Evolutionary conservation across 1,284 basidiomycete species (phyloP).

Genomic region (Irpex sp.): DNA sequence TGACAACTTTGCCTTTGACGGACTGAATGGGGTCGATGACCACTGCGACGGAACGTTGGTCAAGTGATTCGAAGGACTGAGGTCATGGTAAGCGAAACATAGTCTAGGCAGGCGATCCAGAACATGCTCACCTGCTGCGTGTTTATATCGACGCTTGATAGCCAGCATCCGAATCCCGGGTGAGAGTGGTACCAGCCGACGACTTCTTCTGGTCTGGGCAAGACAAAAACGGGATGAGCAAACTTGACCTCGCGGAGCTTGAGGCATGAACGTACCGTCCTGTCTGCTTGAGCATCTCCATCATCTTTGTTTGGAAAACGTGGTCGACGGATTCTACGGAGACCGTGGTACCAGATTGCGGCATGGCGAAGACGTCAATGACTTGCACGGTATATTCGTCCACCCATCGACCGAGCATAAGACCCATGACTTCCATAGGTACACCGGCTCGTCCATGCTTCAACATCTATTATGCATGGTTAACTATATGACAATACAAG

Average conservation of each 20-base stretch:
- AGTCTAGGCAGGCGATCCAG: slow-evolving; percentile 5
- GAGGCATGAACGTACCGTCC: slow-evolving; percentile 62
- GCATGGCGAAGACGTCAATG: slow-evolving; percentile 99
- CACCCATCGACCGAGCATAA: slow-evolving; percentile 98
- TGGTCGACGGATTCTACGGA: slow-evolving; percentile 99
- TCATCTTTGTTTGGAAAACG: slow-evolving; percentile 98
- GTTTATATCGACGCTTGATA: slow-evolving; percentile 98
- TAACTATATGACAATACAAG: background rate
- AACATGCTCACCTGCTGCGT: slow-evolving; percentile 80
- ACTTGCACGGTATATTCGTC: slow-evolving; percentile 98
- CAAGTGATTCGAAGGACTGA: slow-evolving; percentile 95
- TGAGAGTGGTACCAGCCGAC: slow-evolving; percentile 99
- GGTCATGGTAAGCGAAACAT: background rate
- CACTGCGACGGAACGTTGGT: slow-evolving; percentile 93
- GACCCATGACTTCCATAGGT: slow-evolving; percentile 99
- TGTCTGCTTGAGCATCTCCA: slow-evolving; percentile 99
- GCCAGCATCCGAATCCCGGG: slow-evolving; percentile 99
- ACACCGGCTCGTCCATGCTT: slow-evolving; percentile 99
- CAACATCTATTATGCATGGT: slow-evolving; percentile 69
- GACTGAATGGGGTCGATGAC: slow-evolving; percentile 99
- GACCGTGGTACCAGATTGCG: slow-evolving; percentile 97
- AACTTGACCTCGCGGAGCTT: background rate
- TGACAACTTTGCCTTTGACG: slow-evolving; percentile 97
- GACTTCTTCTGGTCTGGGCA: slow-evolving; percentile 87
- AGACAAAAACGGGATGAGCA: slow-evolving; percentile 1